Evolutionary conservation across 805 yeast species (phyloP).

Genomic region (Metschnikowia shivogae): DNA sequence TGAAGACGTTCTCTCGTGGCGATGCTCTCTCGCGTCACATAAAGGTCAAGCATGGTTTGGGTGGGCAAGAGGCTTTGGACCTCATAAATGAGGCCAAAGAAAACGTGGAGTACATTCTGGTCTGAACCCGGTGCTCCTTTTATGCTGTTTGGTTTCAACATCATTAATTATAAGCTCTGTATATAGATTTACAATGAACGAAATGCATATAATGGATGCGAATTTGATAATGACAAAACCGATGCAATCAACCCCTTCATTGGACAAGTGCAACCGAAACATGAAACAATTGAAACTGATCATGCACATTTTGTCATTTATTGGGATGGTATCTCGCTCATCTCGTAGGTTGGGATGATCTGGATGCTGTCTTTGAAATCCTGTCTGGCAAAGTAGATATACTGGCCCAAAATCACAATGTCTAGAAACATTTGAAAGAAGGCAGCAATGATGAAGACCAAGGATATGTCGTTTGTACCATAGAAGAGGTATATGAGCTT

Average conservation of each 20-base stretch:
- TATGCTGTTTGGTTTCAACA: constrained; percentile 1
- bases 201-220: background rate
- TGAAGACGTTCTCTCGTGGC: constrained; percentile 43
- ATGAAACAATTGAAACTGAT: no score
- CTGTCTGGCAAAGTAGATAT: constrained; percentile 51
- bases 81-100: constrained; percentile 74
- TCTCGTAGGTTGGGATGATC: constrained; percentile 11
- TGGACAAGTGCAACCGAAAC: no score
- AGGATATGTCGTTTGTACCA: constrained; percentile 68
- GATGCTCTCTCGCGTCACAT: constrained; percentile 46
- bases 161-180: constrained; percentile 1
- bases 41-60: constrained; percentile 80
- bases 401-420: constrained; percentile 68
- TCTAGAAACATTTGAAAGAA: constrained; percentile 75
- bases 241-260: no score
- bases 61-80: constrained; percentile 61
- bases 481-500: constrained; percentile 71
- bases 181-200: constrained; percentile 4
- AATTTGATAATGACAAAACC: no score
- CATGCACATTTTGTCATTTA: background rate
- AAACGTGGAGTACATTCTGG: constrained; percentile 58
- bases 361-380: constrained; percentile 7
- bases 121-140: background rate
- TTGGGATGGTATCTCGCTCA: background rate
- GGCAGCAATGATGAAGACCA: constrained; percentile 64